Evolutionary conservation across 1,284 basidiomycete species (phyloP).

Genomic region (Austroboletus niveus): DNA sequence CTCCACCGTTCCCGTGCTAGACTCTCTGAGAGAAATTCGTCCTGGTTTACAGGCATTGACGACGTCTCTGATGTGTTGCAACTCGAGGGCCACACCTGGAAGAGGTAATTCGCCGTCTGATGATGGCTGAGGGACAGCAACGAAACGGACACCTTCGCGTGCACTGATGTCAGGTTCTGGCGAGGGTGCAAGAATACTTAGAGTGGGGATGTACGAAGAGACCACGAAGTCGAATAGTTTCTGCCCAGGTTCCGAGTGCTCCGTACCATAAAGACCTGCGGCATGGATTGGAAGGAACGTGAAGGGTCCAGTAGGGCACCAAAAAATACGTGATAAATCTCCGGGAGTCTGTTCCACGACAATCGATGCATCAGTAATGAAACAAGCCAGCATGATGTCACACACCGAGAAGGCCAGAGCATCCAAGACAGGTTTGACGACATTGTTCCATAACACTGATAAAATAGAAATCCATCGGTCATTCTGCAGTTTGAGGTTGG

Average conservation of each 20-base stretch:
- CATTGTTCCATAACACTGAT: background rate
- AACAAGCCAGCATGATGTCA: background rate
- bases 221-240: background rate
- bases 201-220: background rate
- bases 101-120: background rate
- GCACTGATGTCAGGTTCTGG: background rate
- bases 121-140: slow-evolving; percentile 1
- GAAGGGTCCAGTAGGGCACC: no score
- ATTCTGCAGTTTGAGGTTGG: no score
- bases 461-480: no score
- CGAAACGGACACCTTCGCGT: background rate
- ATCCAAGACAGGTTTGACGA: background rate
- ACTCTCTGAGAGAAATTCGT: background rate
- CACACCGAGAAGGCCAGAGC: background rate
- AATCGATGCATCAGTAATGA: background rate
- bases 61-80: background rate
- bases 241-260: no score
- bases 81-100: slow-evolving; percentile 3
- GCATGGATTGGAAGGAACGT: no score
- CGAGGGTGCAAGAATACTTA: background rate
- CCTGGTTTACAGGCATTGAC: background rate
- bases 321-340: background rate
- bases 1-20: background rate
- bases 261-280: no score
- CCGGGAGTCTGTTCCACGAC: background rate